Conservation (phyloP, 768 basidiomycete genomes). For the Exidia glandulosa region DNA sequence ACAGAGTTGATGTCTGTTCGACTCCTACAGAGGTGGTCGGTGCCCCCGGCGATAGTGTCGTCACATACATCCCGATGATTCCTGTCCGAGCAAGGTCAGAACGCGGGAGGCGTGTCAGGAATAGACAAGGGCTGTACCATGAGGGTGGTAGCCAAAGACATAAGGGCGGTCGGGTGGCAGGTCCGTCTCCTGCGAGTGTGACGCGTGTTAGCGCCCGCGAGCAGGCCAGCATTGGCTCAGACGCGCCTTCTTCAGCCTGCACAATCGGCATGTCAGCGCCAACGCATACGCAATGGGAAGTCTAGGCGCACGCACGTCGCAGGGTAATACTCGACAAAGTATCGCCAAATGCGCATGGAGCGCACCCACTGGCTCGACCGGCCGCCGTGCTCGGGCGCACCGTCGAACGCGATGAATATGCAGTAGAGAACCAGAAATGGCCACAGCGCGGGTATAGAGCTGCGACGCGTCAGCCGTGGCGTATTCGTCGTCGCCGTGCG, state of each 20-base stretch:
- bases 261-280: not conserved
- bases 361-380: slow-evolving; percentile 68
- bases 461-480: slow-evolving; percentile 18
- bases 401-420: slow-evolving; percentile 72
- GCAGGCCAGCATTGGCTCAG: not conserved
- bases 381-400: slow-evolving; percentile 62
- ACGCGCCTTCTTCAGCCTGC: slow-evolving; percentile 32
- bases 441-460: slow-evolving; percentile 86
- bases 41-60: too few relatives aligned
- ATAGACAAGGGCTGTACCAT: slow-evolving; percentile 44
- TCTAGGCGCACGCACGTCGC: slow-evolving; percentile 55
- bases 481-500: slow-evolving; percentile 18
- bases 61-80: slow-evolving; percentile 85
- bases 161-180: slow-evolving; percentile 88
- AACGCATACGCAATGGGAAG: not conserved
- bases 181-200: slow-evolving; percentile 59
- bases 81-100: slow-evolving; percentile 32
- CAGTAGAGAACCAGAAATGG: slow-evolving; percentile 67
- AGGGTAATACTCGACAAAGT: slow-evolving; percentile 89
- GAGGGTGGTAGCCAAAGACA: slow-evolving; percentile 97
- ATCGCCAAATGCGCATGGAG: slow-evolving; percentile 61
- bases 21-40: too few relatives aligned
- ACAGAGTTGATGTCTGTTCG: not conserved
- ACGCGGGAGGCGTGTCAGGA: slow-evolving; percentile 4
- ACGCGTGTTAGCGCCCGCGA: not conserved